Base-by-base conservation (phyloP, 495 filamentous ascomycete species). In the Annulohypoxylon stygium region DNA sequence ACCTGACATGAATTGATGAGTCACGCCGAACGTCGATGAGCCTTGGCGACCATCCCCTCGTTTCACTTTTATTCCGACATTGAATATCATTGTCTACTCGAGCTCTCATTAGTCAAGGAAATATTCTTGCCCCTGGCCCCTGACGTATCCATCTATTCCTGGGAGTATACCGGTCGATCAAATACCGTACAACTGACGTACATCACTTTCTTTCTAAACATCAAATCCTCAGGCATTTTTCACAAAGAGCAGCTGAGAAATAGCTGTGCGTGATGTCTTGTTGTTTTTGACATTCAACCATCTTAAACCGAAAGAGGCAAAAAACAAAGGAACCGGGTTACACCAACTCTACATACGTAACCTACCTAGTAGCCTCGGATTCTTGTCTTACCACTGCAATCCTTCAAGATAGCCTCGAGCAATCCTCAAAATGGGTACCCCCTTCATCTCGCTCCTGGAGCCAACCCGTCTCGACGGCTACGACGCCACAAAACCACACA, bases 391-490 rank as follows among this genome's bases (percentile, higher is more conserved):
- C 23, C 9, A 8, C 23, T n/a, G 7, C 6, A 9, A 61, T 39
- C 16, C 26, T 39, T 3, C 39, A 4, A 26, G 16, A 36, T 20
- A 61, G 2, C 37, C 58, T 25, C 7, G 20, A 39, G 25, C 1
- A 10, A 26, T n/a, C 47, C 6, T 4, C 43, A 68, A 61, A 48
- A 81, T 80, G 78, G 78, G 78, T 23, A 84, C 85, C 0, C 83
- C 84, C 14, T 83, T 86, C 80, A 82, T 89, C 69, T 64, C 82
- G 25, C 79, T 84, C 78, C 84, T 85, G 0, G 78, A 80, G 55
- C 86, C 88, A 1, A 79, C 80, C 9, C 75, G 78, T 39, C 78
- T 88, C 41, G 74, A 78, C 41, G 76, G 76, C 11, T 90, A 87
- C 78, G 80, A 86, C 78, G 78, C 73, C 25, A 77, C 72, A 11